Base-by-base conservation (phyloP, 1,284 basidiomycete species). In the Fomitopsis pinicola region DNA sequence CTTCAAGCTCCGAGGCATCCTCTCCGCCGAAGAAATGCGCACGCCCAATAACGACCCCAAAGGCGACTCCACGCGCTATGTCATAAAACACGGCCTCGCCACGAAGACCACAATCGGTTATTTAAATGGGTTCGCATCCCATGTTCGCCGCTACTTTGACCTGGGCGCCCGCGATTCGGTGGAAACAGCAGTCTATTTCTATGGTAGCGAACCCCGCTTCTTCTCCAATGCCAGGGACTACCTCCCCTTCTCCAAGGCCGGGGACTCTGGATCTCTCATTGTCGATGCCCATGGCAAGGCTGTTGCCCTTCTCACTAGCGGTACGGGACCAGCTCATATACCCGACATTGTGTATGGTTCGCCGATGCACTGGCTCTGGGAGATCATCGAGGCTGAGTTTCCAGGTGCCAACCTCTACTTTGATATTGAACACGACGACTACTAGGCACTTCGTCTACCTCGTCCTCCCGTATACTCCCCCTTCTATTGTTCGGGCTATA, bases 231-330 rank as follows among this genome's bases (percentile, higher is more conserved):
- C 10, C 17, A 71, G 72, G 0, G 70, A 73, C 46, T 73, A 57
- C 40, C 59, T 61, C 44, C 48, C 62, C 0, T 73, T 74, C 61
- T 71, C 72, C 22, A 58, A 12, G 4, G 35, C 10, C 17, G 72
- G 72, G 0, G 70, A 73, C 46, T 73, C 73, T 19, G 72, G 73
- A 10, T 63, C 70, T 0, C 62, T 61, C 26, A 64, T 74, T 57
- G 46, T 66, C 56, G 66, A 67, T 55, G 61, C 59, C 54, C 35
- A 35, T 33, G 67, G 68, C 22, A 45, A 66, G 14, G 53, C 72
- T 55, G 28, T 28, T 17, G 72, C 71, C 42, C n/a, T 73, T 5
- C 66, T 73, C 66, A 71, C 70, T 4, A 67, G 71, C 57, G 66
- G 69, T 15, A 60, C 14, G 17, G 67, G 68, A 26, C 55, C 53